These are phyloP conservation scores for Perkinsus olseni DNA, from an alignment of 169 alveolate genomes.

Conservation along the genomic window DNA sequence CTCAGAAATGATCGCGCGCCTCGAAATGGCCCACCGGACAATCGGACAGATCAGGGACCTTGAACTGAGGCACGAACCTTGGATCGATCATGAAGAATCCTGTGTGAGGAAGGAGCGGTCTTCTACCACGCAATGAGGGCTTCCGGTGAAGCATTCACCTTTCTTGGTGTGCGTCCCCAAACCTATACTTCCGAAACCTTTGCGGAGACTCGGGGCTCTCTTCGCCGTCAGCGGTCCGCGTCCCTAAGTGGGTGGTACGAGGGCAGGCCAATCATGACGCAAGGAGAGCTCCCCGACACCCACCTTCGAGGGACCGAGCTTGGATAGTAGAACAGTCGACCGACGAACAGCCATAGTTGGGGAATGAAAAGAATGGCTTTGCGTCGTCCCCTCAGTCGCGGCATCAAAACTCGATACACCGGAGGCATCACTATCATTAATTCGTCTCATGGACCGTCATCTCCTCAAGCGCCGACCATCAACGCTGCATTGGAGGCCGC, in stretches of 20 bases:
- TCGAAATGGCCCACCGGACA: background rate
- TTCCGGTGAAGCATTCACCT: background rate
- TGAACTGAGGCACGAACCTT: conserved; percentile 8
- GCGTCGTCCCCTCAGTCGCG: background rate
- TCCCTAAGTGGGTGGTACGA: too few relatives aligned
- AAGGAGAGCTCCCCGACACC: background rate
- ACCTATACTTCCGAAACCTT: conserved; percentile 8
- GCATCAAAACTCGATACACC: background rate
- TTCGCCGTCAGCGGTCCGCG: conserved; percentile 9
- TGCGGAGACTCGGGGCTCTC: conserved; percentile 15
- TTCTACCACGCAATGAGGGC: background rate
- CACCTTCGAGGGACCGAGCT: conserved; percentile 3
- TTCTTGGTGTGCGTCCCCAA: conserved; percentile 11
- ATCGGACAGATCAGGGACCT: conserved; percentile 7
- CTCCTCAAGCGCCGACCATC: background rate
- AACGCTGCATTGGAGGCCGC: background rate
- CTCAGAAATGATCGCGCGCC: background rate
- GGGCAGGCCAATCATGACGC: background rate
- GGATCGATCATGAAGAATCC: conserved; percentile 6
- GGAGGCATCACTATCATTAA: background rate
- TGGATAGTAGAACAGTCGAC: background rate
- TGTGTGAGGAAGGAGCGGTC: background rate
- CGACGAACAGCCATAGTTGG: background rate
- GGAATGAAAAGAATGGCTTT: background rate
- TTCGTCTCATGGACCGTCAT: background rate